Base-by-base conservation (phyloP, 257 asterid species). In the Nicotiana knightiana region DNA sequence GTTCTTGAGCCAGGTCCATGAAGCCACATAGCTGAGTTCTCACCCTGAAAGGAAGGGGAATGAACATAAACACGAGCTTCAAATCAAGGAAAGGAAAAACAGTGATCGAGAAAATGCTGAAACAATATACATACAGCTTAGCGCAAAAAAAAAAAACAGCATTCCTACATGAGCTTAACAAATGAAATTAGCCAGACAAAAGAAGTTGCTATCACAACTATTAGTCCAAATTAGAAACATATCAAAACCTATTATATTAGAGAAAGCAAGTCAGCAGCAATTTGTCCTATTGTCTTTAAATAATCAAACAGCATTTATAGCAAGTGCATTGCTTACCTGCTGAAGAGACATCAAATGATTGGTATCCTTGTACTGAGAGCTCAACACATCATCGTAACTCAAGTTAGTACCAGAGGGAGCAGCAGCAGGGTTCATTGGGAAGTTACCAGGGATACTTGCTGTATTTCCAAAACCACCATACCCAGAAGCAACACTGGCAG, bases 1-100 rank as follows among this genome's bases (percentile, higher is more conserved):
- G 97, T 90, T 88, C 96, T 88, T 13, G 98, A 93, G 84, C 90
- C 90, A 43, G 87, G 90, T 32, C 96, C 96, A 13, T 94, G 98
- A 77, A 88, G 94, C 98, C 97, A 93, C 92, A 86, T 83, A 15
- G 91, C 92, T 12, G 96, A 82, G 85, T 86, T 93, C 77, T 94
- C 97, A 12, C 82, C 91, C 98, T 94, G 92, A 81, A 75, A 68
- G 73, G 81, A 84, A 46, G 63, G 63, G 28, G 12, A 51, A 28
- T 15, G 24, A 75, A 28, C 10, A 75, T 51, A 51, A 15, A 64
- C 16, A 51, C 51, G 63, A 73, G 79, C 15, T 71, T 48, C 37
- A 46, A 24, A 21, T 35, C 30, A 33, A 5, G 16, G 6, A 21
- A 28, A 17, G 63, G 26, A 48, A 18, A 67, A 28, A 9, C 67